Conservation (phyloP, 495 filamentous ascomycete genomes). For the Tuber microsphaerosporum region DNA sequence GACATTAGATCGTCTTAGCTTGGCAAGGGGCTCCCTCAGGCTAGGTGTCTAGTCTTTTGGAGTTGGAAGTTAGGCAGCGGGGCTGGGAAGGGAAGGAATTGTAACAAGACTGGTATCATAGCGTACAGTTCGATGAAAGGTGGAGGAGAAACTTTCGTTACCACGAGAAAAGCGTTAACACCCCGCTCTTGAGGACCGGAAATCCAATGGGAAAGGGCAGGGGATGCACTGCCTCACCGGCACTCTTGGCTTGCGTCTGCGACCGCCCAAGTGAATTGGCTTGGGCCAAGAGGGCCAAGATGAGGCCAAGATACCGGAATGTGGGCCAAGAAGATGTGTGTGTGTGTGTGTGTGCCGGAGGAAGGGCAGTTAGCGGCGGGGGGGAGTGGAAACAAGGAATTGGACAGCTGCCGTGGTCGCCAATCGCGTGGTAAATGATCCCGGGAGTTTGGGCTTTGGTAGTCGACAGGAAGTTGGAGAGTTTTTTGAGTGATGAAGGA, state of each 20-base stretch:
- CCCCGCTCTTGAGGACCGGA: background rate
- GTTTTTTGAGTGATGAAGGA: background rate
- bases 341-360: constrained; percentile 12
- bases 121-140: background rate
- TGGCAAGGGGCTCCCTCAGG: background rate
- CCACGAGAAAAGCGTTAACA: background rate
- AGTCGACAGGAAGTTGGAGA: background rate
- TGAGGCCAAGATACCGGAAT: constrained; percentile 30
- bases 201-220: background rate
- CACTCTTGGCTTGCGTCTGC: constrained; percentile 33
- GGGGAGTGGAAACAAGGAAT: constrained; percentile 5
- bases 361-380: background rate
- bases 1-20: background rate
- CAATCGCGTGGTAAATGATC: background rate
- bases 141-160: background rate
- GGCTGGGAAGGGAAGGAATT: background rate
- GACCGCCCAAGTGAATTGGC: constrained; percentile 24
- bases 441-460: background rate
- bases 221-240: constrained; percentile 29
- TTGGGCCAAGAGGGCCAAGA: constrained; percentile 28
- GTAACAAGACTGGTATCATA: background rate
- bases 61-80: background rate
- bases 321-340: constrained; percentile 23
- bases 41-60: background rate
- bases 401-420: constrained; percentile 7